These are phyloP conservation scores for Bacterosira constricta DNA, from an alignment of 108 stramenopile species.

Conservation along the genomic window DNA sequence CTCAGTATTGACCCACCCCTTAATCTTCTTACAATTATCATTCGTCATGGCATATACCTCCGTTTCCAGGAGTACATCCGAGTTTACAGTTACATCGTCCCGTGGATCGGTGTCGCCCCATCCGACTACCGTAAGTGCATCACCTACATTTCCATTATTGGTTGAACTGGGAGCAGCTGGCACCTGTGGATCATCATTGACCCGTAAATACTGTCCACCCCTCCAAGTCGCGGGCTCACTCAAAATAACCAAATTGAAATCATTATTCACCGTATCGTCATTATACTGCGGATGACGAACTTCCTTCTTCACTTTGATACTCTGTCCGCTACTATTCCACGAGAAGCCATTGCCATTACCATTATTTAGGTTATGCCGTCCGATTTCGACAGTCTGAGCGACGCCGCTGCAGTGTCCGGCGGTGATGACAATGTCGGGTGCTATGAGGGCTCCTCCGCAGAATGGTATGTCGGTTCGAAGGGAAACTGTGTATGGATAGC, in stretches of 20 bases:
- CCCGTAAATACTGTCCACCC: neutral
- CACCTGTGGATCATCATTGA: neutral
- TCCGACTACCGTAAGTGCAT: slow-evolving; percentile 31
- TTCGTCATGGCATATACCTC: slow-evolving; percentile 29
- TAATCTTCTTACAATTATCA: slow-evolving; percentile 16
- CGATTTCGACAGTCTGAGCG: neutral
- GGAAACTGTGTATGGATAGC: slow-evolving; percentile 11
- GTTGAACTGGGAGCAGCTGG: neutral
- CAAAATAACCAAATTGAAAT: neutral
- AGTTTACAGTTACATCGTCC: neutral
- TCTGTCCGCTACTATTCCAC: too few relatives aligned
- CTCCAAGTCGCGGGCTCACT: neutral
- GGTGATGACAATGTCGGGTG: slow-evolving; percentile 4
- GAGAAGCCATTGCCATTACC: neutral
- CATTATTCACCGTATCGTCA: neutral
- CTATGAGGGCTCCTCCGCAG: slow-evolving; percentile 1
- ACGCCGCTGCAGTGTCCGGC: slow-evolving; percentile 1
- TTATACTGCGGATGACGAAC: neutral
- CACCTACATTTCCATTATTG: neutral
- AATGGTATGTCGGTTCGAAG: neutral
- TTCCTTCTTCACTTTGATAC: neutral
- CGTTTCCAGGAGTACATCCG: slow-evolving; percentile 34
- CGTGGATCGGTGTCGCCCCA: slow-evolving; percentile 38
- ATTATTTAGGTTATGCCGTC: neutral
- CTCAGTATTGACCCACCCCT: slow-evolving; percentile 3